These are phyloP conservation scores for Penicillium verrucosum DNA, from an alignment of 2,329 filamentous ascomycete genomes.

Conservation along the genomic window DNA sequence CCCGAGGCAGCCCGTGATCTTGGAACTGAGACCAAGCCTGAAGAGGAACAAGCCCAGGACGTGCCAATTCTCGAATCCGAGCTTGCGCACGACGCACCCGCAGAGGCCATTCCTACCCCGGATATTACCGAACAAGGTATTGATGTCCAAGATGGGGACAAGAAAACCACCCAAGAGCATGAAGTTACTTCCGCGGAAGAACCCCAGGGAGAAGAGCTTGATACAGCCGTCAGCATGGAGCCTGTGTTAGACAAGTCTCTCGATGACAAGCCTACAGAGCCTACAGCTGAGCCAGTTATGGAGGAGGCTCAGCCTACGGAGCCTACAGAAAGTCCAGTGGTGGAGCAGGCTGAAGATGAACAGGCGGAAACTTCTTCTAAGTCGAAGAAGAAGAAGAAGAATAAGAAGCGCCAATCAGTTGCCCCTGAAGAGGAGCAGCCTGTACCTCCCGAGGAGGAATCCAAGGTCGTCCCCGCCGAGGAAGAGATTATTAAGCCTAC, in stretches of 20 bases:
- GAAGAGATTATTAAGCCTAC: neutral
- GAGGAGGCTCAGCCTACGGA: neutral
- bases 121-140: conserved; percentile 2
- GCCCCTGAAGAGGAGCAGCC: conserved; percentile 1
- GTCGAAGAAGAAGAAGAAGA: conserved; percentile 24
- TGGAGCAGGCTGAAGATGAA: neutral
- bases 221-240: neutral
- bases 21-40: neutral
- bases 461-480: neutral
- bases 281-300: neutral
- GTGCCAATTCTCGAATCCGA: neutral
- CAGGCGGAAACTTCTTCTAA: neutral
- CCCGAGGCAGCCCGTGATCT: neutral
- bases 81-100: neutral
- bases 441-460: conserved; percentile 4
- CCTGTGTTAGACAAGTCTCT: neutral
- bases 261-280: neutral
- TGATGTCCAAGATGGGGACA: neutral
- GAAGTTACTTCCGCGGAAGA: neutral
- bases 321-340: neutral
- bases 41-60: neutral
- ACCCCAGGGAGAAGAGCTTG: neutral
- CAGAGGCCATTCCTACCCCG: neutral
- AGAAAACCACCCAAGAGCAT: neutral
- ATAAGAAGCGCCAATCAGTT: conserved; percentile 22